Evolutionary conservation across 306 rosid genomes (phyloP).

Genomic region (Spatholobus suberectus): DNA sequence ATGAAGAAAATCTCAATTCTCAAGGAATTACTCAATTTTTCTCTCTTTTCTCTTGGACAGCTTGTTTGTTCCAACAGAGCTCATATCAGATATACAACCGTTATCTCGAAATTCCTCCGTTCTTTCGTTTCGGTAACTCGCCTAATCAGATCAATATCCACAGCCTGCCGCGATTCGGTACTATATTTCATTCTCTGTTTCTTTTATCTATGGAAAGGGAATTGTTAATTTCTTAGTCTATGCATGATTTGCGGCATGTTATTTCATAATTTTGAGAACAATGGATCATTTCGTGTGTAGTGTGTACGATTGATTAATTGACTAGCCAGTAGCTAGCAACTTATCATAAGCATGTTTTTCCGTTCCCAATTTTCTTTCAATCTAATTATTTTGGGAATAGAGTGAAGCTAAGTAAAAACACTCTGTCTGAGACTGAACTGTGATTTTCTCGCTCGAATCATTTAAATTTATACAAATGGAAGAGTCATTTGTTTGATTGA

Average conservation of each 20-base stretch:
- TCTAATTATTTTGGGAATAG: background rate
- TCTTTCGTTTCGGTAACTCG: background rate
- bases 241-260: background rate
- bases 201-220: background rate
- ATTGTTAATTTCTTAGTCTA: background rate
- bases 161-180: background rate
- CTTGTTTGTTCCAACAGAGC: too few relatives aligned
- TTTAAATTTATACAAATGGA: background rate
- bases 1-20: too few relatives aligned
- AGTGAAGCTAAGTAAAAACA: background rate
- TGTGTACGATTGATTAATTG: background rate
- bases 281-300: too few relatives aligned
- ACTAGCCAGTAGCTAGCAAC: background rate
- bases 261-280: background rate
- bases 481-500: too few relatives aligned
- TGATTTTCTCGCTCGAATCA: background rate
- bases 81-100: too few relatives aligned
- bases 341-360: background rate
- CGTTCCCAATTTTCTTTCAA: background rate
- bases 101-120: background rate
- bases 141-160: background rate
- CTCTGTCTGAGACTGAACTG: background rate
- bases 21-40: too few relatives aligned
- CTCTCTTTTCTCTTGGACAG: too few relatives aligned
- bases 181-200: background rate